phyloP scores from a whole-genome alignment of 768 basidiomycete genomes.

The Amanita exitialis region DNA sequence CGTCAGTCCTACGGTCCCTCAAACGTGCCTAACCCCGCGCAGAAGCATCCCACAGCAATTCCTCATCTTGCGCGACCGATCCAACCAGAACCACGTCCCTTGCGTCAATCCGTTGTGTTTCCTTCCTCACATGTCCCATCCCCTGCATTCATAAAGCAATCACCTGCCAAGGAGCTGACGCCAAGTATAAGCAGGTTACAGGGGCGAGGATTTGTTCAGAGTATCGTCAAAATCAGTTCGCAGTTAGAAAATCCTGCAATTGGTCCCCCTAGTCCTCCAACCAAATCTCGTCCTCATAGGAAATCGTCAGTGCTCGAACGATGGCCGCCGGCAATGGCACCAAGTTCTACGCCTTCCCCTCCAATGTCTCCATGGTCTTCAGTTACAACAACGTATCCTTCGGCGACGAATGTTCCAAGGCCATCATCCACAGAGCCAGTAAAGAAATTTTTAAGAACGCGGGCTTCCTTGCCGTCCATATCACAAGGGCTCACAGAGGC shows the following conservation, averaged over 20 bases:
- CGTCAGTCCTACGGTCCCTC: constrained; percentile 13
- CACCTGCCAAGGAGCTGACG: constrained; percentile 58
- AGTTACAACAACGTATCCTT: constrained; percentile 8
- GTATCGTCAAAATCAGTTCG: constrained; percentile 63
- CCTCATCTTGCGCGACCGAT: constrained; percentile 44
- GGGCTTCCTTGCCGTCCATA: constrained; percentile 32
- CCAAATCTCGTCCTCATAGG: constrained; percentile 21
- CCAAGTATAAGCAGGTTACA: constrained; percentile 77
- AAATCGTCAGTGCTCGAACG: constrained; percentile 60
- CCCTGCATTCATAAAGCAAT: constrained; percentile 48
- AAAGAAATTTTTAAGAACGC: constrained; percentile 13
- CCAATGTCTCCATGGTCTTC: constrained; percentile 16
- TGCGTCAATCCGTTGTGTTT: constrained; percentile 32
- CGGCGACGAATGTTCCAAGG: not conserved
- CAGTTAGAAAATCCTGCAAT: constrained; percentile 35
- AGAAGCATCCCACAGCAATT: constrained; percentile 24
- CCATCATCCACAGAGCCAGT: constrained; percentile 10
- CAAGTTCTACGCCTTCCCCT: constrained; percentile 23
- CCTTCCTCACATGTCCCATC: constrained; percentile 35
- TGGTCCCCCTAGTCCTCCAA: constrained; percentile 20
- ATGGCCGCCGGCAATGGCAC: constrained; percentile 41
- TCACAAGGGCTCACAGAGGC: constrained; percentile 10
- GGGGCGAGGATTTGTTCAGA: constrained; percentile 82
- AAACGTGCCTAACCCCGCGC: constrained; percentile 18
- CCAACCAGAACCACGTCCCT: constrained; percentile 36